Percentiles rank a stretch among this genome's conserved stretches.
phyloP scores from a whole-genome alignment of 2,329 filamentous ascomycete genomes.

The Magnaporthiopsis incrustans region DNA sequence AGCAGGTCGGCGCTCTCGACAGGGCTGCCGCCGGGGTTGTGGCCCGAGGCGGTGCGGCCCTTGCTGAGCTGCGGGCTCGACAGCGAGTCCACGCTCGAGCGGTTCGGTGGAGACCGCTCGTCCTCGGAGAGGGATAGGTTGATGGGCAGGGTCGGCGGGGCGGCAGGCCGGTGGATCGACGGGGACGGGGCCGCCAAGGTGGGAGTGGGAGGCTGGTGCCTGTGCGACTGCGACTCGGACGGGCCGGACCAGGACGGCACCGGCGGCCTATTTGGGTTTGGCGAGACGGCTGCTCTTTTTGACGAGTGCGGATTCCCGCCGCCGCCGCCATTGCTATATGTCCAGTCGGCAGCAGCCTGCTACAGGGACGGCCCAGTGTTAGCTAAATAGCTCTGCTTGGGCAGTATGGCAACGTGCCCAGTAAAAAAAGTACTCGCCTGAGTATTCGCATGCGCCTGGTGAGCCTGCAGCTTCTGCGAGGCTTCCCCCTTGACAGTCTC shows the following conservation, averaged over 20 bases:
- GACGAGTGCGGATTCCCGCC: constrained; percentile 33
- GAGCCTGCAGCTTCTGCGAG: constrained; percentile 21
- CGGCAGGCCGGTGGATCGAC: constrained; percentile 12
- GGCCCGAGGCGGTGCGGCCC: constrained; percentile 18
- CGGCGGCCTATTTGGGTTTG: constrained; percentile 41
- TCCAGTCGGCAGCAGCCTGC: constrained; percentile 37
- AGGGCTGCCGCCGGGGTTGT: constrained; percentile 43
- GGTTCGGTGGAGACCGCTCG: constrained; percentile 46
- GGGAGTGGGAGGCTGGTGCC: constrained; percentile 14
- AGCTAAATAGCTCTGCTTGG: neutral
- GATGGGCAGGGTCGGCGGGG: constrained; percentile 28
- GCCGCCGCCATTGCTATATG: constrained; percentile 12
- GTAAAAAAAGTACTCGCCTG: constrained; percentile 22
- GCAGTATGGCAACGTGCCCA: neutral
- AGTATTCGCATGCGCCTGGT: constrained; percentile 25
- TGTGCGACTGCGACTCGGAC: constrained; percentile 19
- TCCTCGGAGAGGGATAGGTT: constrained; percentile 53
- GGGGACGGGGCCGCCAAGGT: constrained; percentile 8
- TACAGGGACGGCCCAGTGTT: neutral
- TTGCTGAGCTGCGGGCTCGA: constrained; percentile 41
- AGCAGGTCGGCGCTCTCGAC: constrained; percentile 73
- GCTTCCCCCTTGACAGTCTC: constrained; percentile 14
- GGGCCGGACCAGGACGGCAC: constrained; percentile 41
- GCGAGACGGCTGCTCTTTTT: constrained; percentile 46
- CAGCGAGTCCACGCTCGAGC: constrained; percentile 34